Percentiles rank a stretch among this genome's conserved stretches.
Conservation (phyloP, 768 basidiomycete species). For the Phlebiopsis flavidoalba region DNA sequence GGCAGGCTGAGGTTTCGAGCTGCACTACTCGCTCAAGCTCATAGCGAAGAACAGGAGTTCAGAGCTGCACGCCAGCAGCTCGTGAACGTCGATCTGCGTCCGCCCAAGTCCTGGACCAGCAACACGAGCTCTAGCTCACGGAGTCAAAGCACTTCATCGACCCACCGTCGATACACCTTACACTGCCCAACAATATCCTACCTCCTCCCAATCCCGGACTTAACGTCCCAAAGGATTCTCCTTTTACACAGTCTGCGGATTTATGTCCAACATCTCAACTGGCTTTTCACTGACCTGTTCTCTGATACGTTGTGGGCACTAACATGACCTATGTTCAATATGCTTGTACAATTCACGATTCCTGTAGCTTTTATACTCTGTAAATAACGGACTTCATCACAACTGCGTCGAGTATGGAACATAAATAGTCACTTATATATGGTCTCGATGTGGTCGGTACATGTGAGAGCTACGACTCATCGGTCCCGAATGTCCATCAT, state of each 20-base stretch:
- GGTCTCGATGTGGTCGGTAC: no score
- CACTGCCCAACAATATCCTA: not conserved
- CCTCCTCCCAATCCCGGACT: not conserved
- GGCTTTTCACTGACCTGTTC: not conserved
- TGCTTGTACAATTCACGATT: not conserved
- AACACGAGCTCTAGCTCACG: not conserved
- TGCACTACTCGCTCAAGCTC: conserved; percentile 71
- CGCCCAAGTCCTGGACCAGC: conserved; percentile 67
- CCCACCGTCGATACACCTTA: not conserved
- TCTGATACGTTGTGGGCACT: not conserved
- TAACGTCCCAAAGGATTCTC: not conserved
- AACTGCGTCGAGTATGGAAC: no score
- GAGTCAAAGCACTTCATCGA: not conserved
- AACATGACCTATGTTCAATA: not conserved
- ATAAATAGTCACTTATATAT: no score
- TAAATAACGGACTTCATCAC: not conserved
- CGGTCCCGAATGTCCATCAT: not conserved
- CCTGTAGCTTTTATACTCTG: not conserved
- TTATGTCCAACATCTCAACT: not conserved
- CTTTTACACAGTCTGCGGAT: not conserved
- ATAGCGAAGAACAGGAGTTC: conserved; percentile 78
- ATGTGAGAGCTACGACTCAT: not conserved
- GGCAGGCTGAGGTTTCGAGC: conserved; percentile 81
- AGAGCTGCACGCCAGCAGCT: conserved; percentile 76
- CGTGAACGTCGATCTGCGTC: conserved; percentile 65